Conservation (phyloP, 1,139 yeast genomes). For the Diutina neorugosa region DNA sequence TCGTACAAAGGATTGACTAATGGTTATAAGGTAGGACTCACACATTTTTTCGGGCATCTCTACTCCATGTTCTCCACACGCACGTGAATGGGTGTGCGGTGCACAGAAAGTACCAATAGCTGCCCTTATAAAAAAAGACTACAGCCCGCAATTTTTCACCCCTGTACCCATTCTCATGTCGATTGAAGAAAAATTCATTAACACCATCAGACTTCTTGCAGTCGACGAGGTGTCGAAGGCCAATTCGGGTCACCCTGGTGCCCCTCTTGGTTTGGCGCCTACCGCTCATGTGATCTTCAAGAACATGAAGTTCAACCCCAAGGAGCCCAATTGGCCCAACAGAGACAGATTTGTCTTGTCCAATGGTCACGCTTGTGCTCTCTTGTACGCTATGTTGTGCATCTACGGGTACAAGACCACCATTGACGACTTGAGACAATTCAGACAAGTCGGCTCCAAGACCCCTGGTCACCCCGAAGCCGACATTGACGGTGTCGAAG, state of each 20-base stretch:
- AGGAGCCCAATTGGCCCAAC: constrained; percentile 85
- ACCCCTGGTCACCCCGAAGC: constrained; percentile 98
- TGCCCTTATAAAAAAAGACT: not conserved
- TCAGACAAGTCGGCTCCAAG: constrained; percentile 84
- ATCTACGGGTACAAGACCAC: constrained; percentile 74
- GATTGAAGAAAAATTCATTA: constrained; percentile 20
- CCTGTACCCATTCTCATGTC: not conserved
- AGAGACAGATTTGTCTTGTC: constrained; percentile 93
- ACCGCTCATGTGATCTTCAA: constrained; percentile 61
- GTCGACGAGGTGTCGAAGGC: constrained; percentile 85
- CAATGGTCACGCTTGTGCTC: constrained; percentile 95
- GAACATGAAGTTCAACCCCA: constrained; percentile 79
- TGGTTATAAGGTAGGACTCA: not conserved
- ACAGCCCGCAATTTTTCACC: not conserved
- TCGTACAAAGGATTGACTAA: not conserved
- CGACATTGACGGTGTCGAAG: constrained; percentile 68
- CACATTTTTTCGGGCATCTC: not conserved
- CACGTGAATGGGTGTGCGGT: not conserved
- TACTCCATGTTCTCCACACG: not conserved
- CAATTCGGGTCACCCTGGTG: constrained; percentile 99
- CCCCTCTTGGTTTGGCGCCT: constrained; percentile 95
- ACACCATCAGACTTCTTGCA: constrained; percentile 84
- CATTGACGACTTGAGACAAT: constrained; percentile 78
- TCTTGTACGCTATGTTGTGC: constrained; percentile 77
- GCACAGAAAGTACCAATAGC: not conserved